phyloP scores from a whole-genome alignment of 1,139 yeast genomes.

The Nakaseomyces bracarensis region DNA sequence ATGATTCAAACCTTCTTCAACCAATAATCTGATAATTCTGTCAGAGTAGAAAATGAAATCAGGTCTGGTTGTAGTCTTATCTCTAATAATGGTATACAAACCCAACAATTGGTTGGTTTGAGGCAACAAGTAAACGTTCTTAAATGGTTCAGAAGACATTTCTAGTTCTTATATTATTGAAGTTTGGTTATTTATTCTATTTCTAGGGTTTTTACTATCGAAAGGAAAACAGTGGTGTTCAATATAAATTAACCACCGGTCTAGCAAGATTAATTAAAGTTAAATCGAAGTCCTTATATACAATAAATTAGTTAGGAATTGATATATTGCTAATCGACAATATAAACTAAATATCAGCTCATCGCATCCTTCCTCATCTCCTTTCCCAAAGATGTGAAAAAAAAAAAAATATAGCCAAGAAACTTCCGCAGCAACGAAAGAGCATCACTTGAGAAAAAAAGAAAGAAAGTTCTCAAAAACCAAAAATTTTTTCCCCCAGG shows the following conservation, averaged over 20 bases:
- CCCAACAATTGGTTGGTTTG: slow-evolving; percentile 88
- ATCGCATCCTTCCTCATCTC: too few relatives aligned
- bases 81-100: slow-evolving; percentile 82
- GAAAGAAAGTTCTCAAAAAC: neutral
- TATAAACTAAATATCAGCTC: too few relatives aligned
- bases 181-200: neutral
- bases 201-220: neutral
- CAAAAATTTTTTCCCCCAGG: neutral
- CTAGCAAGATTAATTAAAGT: too few relatives aligned
- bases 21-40: slow-evolving; percentile 82
- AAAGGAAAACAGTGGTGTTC: too few relatives aligned
- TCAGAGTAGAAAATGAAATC: slow-evolving; percentile 94
- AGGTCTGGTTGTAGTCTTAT: slow-evolving; percentile 66
- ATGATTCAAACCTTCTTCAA: slow-evolving; percentile 90
- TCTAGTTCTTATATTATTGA: neutral
- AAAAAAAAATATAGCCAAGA: too few relatives aligned
- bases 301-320: too few relatives aligned
- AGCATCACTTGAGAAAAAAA: too few relatives aligned
- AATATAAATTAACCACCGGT: too few relatives aligned
- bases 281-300: too few relatives aligned
- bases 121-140: slow-evolving; percentile 62
- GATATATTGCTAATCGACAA: too few relatives aligned
- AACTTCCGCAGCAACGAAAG: too few relatives aligned
- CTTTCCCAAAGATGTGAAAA: too few relatives aligned
- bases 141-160: slow-evolving; percentile 31